Conservation (phyloP, 176 grass and related monocot genomes). For the Oryza glaberrima region DNA sequence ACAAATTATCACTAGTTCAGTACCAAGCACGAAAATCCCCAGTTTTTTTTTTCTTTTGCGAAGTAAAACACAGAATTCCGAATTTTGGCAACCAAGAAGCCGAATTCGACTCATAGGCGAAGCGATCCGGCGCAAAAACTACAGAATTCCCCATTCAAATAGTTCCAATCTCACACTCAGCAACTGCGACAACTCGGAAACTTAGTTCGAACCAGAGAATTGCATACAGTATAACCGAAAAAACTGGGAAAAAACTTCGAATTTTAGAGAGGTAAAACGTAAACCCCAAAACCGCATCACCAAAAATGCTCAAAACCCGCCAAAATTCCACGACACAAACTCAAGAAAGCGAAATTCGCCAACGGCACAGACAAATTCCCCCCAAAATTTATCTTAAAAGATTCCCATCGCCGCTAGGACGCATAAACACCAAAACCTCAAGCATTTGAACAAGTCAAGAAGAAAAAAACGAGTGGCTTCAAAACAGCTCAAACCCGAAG, state of each 20-base stretch:
- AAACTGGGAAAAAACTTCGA: not conserved
- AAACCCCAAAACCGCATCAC: conserved; percentile 9
- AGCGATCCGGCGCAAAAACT: not conserved
- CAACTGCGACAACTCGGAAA: not conserved
- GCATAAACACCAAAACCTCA: not conserved
- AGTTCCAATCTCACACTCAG: not conserved
- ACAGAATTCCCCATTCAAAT: not conserved
- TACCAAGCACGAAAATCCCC: not conserved
- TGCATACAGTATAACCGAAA: not conserved
- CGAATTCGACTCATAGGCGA: not conserved
- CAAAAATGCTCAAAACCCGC: not conserved
- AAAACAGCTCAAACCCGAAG: not conserved
- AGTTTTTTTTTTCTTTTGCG: not conserved
- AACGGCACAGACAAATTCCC: not conserved
- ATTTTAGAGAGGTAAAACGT: not conserved
- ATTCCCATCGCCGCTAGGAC: not conserved
- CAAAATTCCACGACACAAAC: not conserved
- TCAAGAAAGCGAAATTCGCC: not conserved
- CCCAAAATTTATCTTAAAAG: no score
- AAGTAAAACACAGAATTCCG: not conserved
- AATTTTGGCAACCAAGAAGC: not conserved
- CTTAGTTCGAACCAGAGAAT: not conserved
- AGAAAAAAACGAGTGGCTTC: not conserved
- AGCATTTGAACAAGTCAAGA: not conserved
- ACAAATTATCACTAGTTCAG: not conserved